These are phyloP conservation scores for Vitellaria paradoxa DNA, from an alignment of 179 eudicot genomes.

Conservation along the genomic window DNA sequence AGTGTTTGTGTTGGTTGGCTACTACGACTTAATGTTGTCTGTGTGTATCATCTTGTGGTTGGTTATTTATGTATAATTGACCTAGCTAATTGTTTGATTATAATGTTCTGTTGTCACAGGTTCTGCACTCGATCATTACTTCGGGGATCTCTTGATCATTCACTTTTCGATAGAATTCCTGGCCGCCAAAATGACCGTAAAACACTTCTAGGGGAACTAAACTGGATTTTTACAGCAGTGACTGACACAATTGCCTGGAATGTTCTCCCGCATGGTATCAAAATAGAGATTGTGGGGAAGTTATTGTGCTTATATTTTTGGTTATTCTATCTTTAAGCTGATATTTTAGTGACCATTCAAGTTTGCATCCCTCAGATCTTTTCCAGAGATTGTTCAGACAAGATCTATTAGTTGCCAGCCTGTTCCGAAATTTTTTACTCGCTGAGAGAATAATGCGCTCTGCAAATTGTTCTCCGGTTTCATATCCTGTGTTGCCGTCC, in stretches of 20 bases:
- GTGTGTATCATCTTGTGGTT: neutral
- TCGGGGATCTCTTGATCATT: conserved; percentile 64
- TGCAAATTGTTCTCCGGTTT: conserved; percentile 92
- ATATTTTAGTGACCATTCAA: neutral
- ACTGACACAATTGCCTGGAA: conserved; percentile 99
- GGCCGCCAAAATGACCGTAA: conserved; percentile 96
- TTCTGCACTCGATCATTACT: conserved; percentile 89
- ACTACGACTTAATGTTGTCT: neutral
- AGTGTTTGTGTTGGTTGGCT: neutral
- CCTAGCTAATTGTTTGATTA: neutral
- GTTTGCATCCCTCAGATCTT: conserved; percentile 53
- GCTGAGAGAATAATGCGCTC: conserved; percentile 99
- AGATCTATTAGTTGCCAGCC: conserved; percentile 92
- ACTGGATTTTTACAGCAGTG: conserved; percentile 97
- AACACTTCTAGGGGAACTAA: conserved; percentile 93
- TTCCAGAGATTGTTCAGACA: conserved; percentile 93
- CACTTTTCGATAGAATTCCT: conserved; percentile 87
- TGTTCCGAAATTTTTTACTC: conserved; percentile 88
- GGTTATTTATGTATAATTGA: neutral
- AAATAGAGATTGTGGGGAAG: neutral
- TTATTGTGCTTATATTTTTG: neutral
- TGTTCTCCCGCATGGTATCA: conserved; percentile 92
- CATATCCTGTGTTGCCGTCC: conserved; percentile 86
- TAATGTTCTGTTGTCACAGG: conserved; percentile 38
- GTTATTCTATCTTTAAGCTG: neutral